Conservation (phyloP, 108 stramenopile genomes). For the Skeletonema grethae region DNA sequence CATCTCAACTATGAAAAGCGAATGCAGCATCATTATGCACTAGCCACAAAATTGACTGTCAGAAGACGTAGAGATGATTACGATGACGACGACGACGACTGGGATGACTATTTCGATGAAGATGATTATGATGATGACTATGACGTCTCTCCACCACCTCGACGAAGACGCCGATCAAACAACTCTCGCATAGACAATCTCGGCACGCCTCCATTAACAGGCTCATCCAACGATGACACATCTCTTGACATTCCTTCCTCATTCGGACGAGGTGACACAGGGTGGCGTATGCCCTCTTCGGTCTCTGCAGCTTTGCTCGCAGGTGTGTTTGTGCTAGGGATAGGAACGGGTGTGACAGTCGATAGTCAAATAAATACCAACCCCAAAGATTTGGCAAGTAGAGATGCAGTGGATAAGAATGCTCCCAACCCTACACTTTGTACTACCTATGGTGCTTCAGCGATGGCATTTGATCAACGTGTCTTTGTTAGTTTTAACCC, state of each 20-base stretch:
- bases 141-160: conserved; percentile 16
- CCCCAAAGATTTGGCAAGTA: conserved; percentile 87
- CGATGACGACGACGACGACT: conserved; percentile 46
- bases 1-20: neutral
- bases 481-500: conserved; percentile 97
- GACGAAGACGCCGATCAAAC: conserved; percentile 26
- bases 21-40: neutral
- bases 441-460: conserved; percentile 84
- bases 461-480: conserved; percentile 94
- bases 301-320: conserved; percentile 85
- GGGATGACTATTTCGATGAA: conserved; percentile 40
- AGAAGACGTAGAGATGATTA: conserved; percentile 29
- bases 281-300: conserved; percentile 72
- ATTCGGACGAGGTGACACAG: conserved; percentile 63
- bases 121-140: conserved; percentile 35
- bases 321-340: conserved; percentile 89
- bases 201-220: conserved; percentile 38
- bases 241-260: conserved; percentile 62
- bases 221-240: conserved; percentile 56
- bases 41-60: neutral
- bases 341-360: conserved; percentile 92
- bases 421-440: conserved; percentile 93
- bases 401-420: conserved; percentile 94
- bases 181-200: conserved; percentile 25
- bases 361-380: conserved; percentile 94